Evolutionary conservation across 169 alveolate species (phyloP).

Genomic region (Cryptosporidium canis): DNA sequence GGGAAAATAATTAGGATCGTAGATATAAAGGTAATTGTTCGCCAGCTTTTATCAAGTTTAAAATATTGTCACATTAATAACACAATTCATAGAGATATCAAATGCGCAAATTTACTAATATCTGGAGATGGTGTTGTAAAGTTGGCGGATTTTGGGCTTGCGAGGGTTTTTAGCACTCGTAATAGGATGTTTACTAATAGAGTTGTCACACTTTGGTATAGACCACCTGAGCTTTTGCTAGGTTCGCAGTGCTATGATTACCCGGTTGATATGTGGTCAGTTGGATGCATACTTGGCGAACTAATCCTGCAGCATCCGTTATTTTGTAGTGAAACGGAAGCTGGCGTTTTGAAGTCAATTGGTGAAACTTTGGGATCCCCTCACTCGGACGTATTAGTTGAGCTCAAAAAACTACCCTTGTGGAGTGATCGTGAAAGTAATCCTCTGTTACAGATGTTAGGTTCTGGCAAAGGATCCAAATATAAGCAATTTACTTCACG

Average conservation of each 20-base stretch:
- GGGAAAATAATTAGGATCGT: conserved; percentile 74
- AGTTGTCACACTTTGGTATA: conserved; percentile 96
- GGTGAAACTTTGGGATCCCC: conserved; percentile 85
- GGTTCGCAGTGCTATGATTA: conserved; percentile 89
- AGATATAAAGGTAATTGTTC: conserved; percentile 84
- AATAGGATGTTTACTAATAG: conserved; percentile 89
- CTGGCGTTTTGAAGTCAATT: conserved; percentile 85
- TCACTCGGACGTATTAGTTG: conserved; percentile 65
- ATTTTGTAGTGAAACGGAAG: conserved; percentile 90
- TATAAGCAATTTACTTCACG: conserved; percentile 61
- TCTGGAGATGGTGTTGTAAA: conserved; percentile 91
- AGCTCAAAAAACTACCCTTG: conserved; percentile 69
- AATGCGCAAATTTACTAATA: conserved; percentile 91
- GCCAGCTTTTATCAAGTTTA: conserved; percentile 85
- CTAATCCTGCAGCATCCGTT: conserved; percentile 88
- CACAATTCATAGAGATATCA: conserved; percentile 89
- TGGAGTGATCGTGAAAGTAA: conserved; percentile 72
- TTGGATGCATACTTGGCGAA: conserved; percentile 96
- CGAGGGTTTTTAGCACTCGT: conserved; percentile 83
- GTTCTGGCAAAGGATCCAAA: conserved; percentile 65
- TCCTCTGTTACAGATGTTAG: conserved; percentile 38
- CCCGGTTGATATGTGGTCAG: conserved; percentile 95
- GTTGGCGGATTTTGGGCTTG: conserved; percentile 96
- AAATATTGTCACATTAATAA: conserved; percentile 88
- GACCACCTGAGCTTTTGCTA: conserved; percentile 96